Evolutionary conservation across 495 filamentous ascomycete genomes (phyloP).

Genomic region (Annulohypoxylon bovei): DNA sequence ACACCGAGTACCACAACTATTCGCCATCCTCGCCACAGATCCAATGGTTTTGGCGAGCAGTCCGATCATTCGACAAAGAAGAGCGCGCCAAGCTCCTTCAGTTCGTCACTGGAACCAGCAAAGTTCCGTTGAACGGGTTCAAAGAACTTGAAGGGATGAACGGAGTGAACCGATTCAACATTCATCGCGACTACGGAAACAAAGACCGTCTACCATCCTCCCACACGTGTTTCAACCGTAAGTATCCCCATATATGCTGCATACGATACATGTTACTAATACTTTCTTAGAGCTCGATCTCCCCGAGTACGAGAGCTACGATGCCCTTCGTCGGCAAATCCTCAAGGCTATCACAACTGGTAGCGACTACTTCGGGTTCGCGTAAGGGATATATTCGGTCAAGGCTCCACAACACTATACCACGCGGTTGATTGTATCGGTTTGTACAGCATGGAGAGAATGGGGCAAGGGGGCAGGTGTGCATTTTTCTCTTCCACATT

Average conservation of each 20-base stretch:
- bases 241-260: conserved; percentile 55
- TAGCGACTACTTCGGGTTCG: conserved; percentile 98
- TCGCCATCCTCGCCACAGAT: conserved; percentile 93
- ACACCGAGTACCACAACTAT: conserved; percentile 99
- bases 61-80: conserved; percentile 98
- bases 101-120: conserved; percentile 98
- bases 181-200: conserved; percentile 97
- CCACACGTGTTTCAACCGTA: conserved; percentile 99
- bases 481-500: conserved; percentile 21
- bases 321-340: conserved; percentile 83
- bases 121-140: conserved; percentile 98
- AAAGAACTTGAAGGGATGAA: conserved; percentile 99
- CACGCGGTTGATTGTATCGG: conserved; percentile 15
- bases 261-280: conserved; percentile 47
- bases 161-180: conserved; percentile 97
- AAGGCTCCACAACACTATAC: conserved; percentile 9
- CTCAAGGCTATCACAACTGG: conserved; percentile 95
- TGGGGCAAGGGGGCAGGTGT: conserved; percentile 17
- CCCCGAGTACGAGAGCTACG: conserved; percentile 97
- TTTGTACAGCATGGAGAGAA: conserved; percentile 38
- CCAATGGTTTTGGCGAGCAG: conserved; percentile 99
- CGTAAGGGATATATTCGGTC: conserved; percentile 60
- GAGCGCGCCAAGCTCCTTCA: conserved; percentile 97
- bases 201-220: conserved; percentile 96
- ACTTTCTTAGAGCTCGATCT: conserved; percentile 86